Evolutionary conservation across 169 alveolate genomes (phyloP).

Genomic region (Plasmodium gaboni): DNA sequence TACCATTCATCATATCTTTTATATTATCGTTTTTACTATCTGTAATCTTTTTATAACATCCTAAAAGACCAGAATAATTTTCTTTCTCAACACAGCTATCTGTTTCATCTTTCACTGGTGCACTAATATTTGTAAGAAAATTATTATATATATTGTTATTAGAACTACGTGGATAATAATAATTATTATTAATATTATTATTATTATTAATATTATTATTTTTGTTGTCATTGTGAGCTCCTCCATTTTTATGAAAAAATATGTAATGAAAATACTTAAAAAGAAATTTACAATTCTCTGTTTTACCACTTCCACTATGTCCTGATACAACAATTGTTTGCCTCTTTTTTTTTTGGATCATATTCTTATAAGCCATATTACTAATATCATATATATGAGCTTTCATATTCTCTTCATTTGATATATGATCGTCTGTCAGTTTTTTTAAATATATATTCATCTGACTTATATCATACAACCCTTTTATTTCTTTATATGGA

Average conservation of each 20-base stretch:
- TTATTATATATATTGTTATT: too few relatives aligned
- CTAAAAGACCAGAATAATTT: not conserved
- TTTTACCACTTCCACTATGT: constrained; percentile 99
- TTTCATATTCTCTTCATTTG: constrained; percentile 42
- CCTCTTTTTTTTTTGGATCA: constrained; percentile 75
- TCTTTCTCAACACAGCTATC: not conserved
- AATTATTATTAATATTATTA: constrained; percentile 3
- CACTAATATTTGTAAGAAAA: too few relatives aligned
- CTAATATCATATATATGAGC: constrained; percentile 81
- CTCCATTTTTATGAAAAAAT: constrained; percentile 64
- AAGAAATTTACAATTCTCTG: constrained; percentile 95
- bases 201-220: constrained; percentile 1
- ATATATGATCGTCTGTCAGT: constrained; percentile 35
- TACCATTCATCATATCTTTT: not conserved
- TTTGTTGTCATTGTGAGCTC: not conserved
- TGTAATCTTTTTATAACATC: not conserved
- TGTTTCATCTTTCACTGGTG: not conserved
- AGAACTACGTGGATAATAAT: constrained; percentile 11
- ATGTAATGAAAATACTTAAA: constrained; percentile 86
- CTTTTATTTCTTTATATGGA: constrained; percentile 85
- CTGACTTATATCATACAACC: constrained; percentile 79
- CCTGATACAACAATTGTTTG: constrained; percentile 99
- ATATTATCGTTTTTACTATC: not conserved
- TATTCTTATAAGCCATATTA: constrained; percentile 78
- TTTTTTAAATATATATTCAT: constrained; percentile 79